phyloP scores from a whole-genome alignment of 768 basidiomycete genomes.

The Pisolithus tinctorius region DNA sequence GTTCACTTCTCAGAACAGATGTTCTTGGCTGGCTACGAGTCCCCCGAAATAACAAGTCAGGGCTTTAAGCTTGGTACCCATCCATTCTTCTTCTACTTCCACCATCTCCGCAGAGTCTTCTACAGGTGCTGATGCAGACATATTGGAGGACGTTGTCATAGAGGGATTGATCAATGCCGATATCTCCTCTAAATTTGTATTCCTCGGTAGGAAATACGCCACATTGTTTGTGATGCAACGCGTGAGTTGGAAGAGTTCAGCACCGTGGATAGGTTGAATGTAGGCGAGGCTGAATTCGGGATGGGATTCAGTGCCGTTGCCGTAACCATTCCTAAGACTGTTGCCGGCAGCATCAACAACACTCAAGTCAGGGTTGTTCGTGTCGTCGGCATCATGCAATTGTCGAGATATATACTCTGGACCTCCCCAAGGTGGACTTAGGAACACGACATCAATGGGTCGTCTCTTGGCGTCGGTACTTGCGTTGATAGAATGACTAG shows the following conservation, averaged over 20 bases:
- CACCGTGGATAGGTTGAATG: slow-evolving; percentile 76
- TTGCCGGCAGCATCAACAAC: not conserved
- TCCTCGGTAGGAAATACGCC: slow-evolving; percentile 87
- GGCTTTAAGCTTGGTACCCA: slow-evolving; percentile 88
- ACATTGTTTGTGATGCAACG: slow-evolving; percentile 71
- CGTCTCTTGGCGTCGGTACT: slow-evolving; percentile 21
- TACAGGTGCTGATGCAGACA: not conserved
- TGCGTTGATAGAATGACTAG: no score
- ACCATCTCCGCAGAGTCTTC: slow-evolving; percentile 44
- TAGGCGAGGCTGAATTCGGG: slow-evolving; percentile 62
- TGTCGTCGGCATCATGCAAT: slow-evolving; percentile 1
- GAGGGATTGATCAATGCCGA: slow-evolving; percentile 36
- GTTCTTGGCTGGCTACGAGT: slow-evolving; percentile 60
- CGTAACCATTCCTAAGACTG: not conserved
- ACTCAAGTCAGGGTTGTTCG: not conserved
- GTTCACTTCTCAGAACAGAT: slow-evolving; percentile 38
- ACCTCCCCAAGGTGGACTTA: slow-evolving; percentile 97
- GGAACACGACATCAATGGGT: slow-evolving; percentile 82
- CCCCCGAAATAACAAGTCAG: slow-evolving; percentile 94
- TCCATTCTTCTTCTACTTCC: slow-evolving; percentile 97
- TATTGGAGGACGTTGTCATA: not conserved
- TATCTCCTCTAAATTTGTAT: slow-evolving; percentile 69
- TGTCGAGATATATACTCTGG: slow-evolving; percentile 50
- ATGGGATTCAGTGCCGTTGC: slow-evolving; percentile 22
- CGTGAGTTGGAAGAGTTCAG: slow-evolving; percentile 72